phyloP scores from a whole-genome alignment of 2,329 filamentous ascomycete genomes.

The Harringtonia lauricola region DNA sequence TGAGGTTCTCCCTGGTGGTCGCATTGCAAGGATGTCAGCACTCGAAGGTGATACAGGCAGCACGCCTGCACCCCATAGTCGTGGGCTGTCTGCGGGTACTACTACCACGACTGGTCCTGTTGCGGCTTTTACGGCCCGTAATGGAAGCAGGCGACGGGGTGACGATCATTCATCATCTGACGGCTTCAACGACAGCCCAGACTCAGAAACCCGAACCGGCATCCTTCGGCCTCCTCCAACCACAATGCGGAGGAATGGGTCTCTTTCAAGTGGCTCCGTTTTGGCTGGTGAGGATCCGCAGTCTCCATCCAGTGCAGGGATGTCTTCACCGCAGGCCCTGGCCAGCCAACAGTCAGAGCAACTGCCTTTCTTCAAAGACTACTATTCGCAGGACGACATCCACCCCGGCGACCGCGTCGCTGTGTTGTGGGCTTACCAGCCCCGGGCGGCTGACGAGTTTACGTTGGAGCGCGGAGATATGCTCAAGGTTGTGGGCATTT shows the following conservation, averaged over 20 bases:
- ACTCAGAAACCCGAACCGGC: conserved; percentile 48
- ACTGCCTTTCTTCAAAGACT: conserved; percentile 93
- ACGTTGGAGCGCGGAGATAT: conserved; percentile 89
- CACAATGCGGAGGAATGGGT: conserved; percentile 65
- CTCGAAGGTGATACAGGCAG: conserved; percentile 59
- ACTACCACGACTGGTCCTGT: conserved; percentile 34
- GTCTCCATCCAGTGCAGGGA: conserved; percentile 63
- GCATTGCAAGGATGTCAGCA: conserved; percentile 92
- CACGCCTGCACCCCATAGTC: conserved; percentile 42
- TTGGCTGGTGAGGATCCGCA: conserved; percentile 60
- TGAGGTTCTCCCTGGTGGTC: conserved; percentile 71
- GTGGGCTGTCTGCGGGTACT: conserved; percentile 18
- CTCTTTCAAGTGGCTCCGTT: conserved; percentile 74
- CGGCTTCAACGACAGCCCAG: conserved; percentile 59
- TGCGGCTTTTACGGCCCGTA: conserved; percentile 33
- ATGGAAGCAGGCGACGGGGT: conserved; percentile 28
- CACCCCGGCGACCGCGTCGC: conserved; percentile 83
- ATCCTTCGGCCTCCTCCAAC: conserved; percentile 47
- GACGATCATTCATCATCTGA: conserved; percentile 60
- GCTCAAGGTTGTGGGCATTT: conserved; percentile 96
- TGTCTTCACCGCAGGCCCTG: conserved; percentile 76
- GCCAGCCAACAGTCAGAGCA: conserved; percentile 91
- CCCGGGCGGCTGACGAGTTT: conserved; percentile 87
- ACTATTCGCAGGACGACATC: conserved; percentile 95
- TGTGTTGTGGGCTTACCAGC: conserved; percentile 93